These are phyloP conservation scores for Fusarium setosum DNA, from an alignment of 2,329 filamentous ascomycete genomes.

Conservation along the genomic window DNA sequence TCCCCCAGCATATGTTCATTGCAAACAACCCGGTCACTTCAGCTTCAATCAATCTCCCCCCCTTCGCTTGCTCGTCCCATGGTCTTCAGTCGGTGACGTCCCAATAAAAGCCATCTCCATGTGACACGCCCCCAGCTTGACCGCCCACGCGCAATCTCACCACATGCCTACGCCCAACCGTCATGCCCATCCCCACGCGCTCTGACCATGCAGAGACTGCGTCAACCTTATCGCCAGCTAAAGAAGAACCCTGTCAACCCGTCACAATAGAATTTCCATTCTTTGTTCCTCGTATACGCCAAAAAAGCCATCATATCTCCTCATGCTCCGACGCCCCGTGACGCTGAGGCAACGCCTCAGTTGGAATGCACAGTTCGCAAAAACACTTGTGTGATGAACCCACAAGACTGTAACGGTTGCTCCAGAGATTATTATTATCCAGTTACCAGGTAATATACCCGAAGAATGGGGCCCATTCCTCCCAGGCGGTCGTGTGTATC, in stretches of 20 bases:
- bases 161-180: conserved; percentile 23
- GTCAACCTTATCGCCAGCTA: conserved; percentile 10
- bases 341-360: conserved; percentile 1
- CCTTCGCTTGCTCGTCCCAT: too few relatives aligned
- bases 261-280: conserved; percentile 3
- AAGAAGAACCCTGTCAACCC: conserved; percentile 6
- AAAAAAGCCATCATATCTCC: conserved; percentile 9
- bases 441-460: conserved; percentile 18
- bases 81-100: not conserved
- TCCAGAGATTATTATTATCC: conserved; percentile 36
- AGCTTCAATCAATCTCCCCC: not conserved
- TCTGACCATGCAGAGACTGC: not conserved
- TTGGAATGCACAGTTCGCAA: conserved; percentile 19
- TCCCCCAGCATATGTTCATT: too few relatives aligned
- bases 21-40: not conserved
- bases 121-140: conserved; percentile 22
- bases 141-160: conserved; percentile 29
- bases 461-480: conserved; percentile 30
- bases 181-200: conserved; percentile 2
- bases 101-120: not conserved
- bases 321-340: not conserved
- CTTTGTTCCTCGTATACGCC: not conserved
- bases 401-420: conserved; percentile 4
- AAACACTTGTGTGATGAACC: not conserved
- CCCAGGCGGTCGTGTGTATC: not conserved